Evolutionary conservation across 2,329 filamentous ascomycete species (phyloP).

Genomic region (Westerdykella aurantiaca): DNA sequence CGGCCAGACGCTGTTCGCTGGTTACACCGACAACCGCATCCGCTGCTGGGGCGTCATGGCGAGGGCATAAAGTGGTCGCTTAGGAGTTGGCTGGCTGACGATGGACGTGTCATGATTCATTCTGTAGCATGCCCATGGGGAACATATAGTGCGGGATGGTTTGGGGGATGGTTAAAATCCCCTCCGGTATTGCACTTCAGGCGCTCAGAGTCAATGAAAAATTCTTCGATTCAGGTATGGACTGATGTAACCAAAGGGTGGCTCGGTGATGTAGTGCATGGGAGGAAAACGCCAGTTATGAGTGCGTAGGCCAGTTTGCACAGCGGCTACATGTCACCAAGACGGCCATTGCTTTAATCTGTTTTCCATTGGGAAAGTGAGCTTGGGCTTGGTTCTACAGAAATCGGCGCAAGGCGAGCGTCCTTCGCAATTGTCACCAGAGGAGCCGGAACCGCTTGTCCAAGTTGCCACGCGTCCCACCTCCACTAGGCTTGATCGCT

Average conservation of each 20-base stretch:
- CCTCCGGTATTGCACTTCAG: slow-evolving; percentile 39
- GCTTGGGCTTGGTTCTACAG: no score
- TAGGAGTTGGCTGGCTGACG: slow-evolving; percentile 21
- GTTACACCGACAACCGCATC: slow-evolving; percentile 95
- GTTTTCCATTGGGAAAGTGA: no score
- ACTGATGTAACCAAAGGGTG: neutral
- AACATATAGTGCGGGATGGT: slow-evolving; percentile 32
- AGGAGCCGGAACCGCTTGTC: no score
- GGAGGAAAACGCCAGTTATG: no score
- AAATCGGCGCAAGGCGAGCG: no score
- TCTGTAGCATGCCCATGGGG: slow-evolving; percentile 37
- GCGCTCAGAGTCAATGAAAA: slow-evolving; percentile 42
- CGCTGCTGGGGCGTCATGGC: slow-evolving; percentile 41
- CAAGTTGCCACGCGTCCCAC: no score
- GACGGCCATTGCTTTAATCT: no score
- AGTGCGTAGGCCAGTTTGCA: no score
- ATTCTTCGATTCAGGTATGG: slow-evolving; percentile 34
- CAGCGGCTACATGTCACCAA: no score
- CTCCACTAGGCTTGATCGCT: no score
- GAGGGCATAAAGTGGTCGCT: slow-evolving; percentile 33
- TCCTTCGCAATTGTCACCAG: no score
- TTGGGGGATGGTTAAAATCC: slow-evolving; percentile 29
- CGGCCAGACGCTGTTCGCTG: slow-evolving; percentile 97
- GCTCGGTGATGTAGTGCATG: no score
- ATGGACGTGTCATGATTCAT: slow-evolving; percentile 34